phyloP scores from a whole-genome alignment of 2,329 filamentous ascomycete species.

The Magnaporthiopsis poae region DNA sequence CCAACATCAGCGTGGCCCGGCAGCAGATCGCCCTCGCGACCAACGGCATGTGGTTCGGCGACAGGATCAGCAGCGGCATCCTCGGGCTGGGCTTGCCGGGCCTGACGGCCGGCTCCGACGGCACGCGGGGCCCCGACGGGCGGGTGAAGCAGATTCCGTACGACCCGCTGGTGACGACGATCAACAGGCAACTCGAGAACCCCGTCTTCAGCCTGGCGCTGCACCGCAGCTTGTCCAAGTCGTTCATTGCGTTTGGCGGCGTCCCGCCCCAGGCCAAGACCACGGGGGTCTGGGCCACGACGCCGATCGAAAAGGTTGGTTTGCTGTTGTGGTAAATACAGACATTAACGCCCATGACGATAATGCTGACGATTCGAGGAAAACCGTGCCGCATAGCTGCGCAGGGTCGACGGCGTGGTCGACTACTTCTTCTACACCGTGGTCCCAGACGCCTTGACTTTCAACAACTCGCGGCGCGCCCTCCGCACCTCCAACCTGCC shows the following conservation, averaged over 20 bases:
- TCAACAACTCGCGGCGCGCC: slow-evolving; percentile 14
- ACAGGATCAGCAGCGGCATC: slow-evolving; percentile 23
- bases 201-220: slow-evolving; percentile 23
- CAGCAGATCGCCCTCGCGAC: slow-evolving; percentile 24
- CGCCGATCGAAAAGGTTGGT: slow-evolving; percentile 19
- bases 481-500: slow-evolving; percentile 9
- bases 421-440: slow-evolving; percentile 24
- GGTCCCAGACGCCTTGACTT: slow-evolving; percentile 14
- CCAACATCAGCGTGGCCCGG: slow-evolving; percentile 19
- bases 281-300: slow-evolving; percentile 19
- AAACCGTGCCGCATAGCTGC: neutral
- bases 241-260: slow-evolving; percentile 24
- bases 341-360: too few species aligned
- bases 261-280: slow-evolving; percentile 20
- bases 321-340: too few species aligned
- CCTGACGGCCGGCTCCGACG: slow-evolving; percentile 20
- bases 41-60: slow-evolving; percentile 20
- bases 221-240: slow-evolving; percentile 21
- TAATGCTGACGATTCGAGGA: neutral
- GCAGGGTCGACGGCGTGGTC: slow-evolving; percentile 11
- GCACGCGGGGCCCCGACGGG: slow-evolving; percentile 15
- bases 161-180: slow-evolving; percentile 21
- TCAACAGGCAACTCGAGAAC: slow-evolving; percentile 14
- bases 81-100: slow-evolving; percentile 23
- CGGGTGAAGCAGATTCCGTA: slow-evolving; percentile 17